Conservation (phyloP, 345 rosid genomes). For the Limnanthes douglasii region DNA sequence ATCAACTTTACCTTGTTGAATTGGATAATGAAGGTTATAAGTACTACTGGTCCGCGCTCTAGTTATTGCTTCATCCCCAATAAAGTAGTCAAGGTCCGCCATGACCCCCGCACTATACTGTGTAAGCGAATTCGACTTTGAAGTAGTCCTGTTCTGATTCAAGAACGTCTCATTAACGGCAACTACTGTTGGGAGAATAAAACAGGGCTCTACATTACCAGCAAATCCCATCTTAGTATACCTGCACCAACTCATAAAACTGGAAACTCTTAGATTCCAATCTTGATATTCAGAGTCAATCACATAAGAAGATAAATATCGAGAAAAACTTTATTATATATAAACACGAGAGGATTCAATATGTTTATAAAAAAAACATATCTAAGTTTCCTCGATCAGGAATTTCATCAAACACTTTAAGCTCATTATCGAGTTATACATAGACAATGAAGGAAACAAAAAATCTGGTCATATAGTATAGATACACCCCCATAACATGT, state of each 20-base stretch:
- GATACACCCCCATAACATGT: background rate
- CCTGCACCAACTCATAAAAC: slow-evolving; percentile 23
- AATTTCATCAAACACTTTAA: slow-evolving; percentile 28
- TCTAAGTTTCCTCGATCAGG: background rate
- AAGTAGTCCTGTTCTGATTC: slow-evolving; percentile 51
- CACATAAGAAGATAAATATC: too few relatives aligned
- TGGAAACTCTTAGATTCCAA: too few relatives aligned
- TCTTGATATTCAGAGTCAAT: too few relatives aligned
- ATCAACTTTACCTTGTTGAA: slow-evolving; percentile 78
- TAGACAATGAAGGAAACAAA: background rate
- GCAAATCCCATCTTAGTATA: slow-evolving; percentile 94
- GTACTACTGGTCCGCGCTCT: slow-evolving; percentile 63
- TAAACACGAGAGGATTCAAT: too few relatives aligned
- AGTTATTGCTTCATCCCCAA: slow-evolving; percentile 75
- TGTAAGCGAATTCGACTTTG: slow-evolving; percentile 59
- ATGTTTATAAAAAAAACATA: too few relatives aligned
- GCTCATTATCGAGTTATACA: background rate
- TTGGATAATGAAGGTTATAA: slow-evolving; percentile 69
- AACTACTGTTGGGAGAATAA: slow-evolving; percentile 79
- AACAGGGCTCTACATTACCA: slow-evolving; percentile 97
- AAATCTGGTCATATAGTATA: background rate
- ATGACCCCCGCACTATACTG: slow-evolving; percentile 93
- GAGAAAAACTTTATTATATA: too few relatives aligned
- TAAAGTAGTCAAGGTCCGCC: slow-evolving; percentile 91
- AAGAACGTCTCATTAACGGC: slow-evolving; percentile 79